phyloP scores from a whole-genome alignment of 2,329 filamentous ascomycete species.

The Fusarium sterilihyphosum region DNA sequence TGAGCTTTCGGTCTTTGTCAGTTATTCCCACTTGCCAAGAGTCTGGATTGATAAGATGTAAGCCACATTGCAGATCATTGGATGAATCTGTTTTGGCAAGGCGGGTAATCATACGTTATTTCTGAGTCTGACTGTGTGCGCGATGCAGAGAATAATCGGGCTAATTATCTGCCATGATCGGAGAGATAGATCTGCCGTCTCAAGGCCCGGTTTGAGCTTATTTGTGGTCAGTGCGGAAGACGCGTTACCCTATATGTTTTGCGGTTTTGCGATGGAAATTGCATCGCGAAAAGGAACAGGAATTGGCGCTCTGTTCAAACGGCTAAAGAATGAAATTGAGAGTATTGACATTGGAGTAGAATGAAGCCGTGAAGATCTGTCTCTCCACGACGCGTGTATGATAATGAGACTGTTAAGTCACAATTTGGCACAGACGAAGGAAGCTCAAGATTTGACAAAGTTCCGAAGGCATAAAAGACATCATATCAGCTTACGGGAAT shows the following conservation, averaged over 20 bases:
- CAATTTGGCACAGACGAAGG: neutral
- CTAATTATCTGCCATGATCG: neutral
- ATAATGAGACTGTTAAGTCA: fast-evolving
- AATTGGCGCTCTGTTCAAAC: fast-evolving
- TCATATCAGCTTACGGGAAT: too few species aligned
- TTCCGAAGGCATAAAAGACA: too few species aligned
- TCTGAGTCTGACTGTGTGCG: neutral
- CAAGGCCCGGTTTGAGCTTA: neutral
- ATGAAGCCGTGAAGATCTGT: fast-evolving
- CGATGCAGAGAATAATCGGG: neutral
- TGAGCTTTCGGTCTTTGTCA: neutral
- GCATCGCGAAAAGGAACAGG: fast-evolving
- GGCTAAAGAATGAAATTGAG: fast-evolving
- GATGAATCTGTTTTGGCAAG: neutral
- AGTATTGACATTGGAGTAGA: fast-evolving
- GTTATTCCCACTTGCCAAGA: neutral
- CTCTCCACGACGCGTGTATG: fast-evolving
- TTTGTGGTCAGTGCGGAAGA: neutral
- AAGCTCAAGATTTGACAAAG: too few species aligned
- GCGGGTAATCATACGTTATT: neutral
- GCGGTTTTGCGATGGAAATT: fast-evolving
- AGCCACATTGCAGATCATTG: neutral
- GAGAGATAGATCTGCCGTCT: neutral
- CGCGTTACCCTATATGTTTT: neutral
- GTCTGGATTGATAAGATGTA: neutral